Base-by-base conservation (phyloP, 2,329 filamentous ascomycete genomes). In the Phialophora chinensis region DNA sequence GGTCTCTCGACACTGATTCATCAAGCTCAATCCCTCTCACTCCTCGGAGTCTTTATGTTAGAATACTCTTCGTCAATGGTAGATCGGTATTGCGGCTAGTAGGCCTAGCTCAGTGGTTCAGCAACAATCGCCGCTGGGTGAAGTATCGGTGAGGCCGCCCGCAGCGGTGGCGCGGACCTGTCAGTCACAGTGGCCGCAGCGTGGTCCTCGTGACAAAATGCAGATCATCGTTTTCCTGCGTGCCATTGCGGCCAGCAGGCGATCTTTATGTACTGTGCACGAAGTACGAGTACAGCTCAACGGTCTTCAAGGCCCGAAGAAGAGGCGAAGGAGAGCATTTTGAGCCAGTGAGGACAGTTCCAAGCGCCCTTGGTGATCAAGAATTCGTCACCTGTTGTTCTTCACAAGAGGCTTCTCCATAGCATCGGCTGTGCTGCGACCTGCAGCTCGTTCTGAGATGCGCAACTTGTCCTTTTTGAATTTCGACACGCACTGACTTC, bases 401-500 rank as follows among this genome's bases (percentile, higher is more conserved):
- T 33, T 11, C 31, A 33, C 31, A 11, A 42, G 4, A 7, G n/a
- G 4, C 17, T 14, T 7, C n/a, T 42, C 5, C 38, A 4, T 7
- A 12, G 17, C 14, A 20, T 2, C 38, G 17, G 5, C 38, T n/a
- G 38, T n/a, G 17, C n/a, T n/a, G 17, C 38, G 6, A 44, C 14
- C 17, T 44, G 14, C 38, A 44, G 38, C 38, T 44, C 14, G 38
- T 44, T 44, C 38, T n/a, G 38, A 44, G 38, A 44, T 44, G 17
- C 17, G 11, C 38, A 44, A 44, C 17, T n/a, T 44, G 38, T 44
- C 38, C 8, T n/a, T 44, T 44, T 44, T 44, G 38, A 8, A 44
- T 44, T 44, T 44, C 38, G 38, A 44, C 38, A 44, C 38, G 38
- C 38, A 44, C 17, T 23, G 31, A 38, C 20, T 20, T 60, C 57